These are phyloP conservation scores for Lycium barbarum DNA, from an alignment of 257 asterid species.

Conservation along the genomic window DNA sequence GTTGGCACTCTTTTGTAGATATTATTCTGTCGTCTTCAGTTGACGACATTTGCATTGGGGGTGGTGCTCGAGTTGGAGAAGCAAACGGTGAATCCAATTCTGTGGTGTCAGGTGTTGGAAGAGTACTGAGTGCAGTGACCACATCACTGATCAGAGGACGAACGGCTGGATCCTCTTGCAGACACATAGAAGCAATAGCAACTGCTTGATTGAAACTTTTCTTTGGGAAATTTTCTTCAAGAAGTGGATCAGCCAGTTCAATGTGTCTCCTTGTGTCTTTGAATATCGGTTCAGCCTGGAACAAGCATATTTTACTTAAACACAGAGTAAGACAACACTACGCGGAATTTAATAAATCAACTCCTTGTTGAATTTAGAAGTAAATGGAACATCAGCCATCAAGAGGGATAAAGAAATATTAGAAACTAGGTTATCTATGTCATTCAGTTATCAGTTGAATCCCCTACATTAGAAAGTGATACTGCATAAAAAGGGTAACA, in stretches of 20 bases:
- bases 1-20: conserved; percentile 52
- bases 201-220: conserved; percentile 78
- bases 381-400: no score
- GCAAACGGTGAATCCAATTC: conserved; percentile 32
- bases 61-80: conserved; percentile 35
- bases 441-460: conserved; percentile 6
- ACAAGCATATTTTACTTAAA: conserved; percentile 16
- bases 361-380: not conserved
- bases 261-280: conserved; percentile 59
- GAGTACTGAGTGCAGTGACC: conserved; percentile 84
- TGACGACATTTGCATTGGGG: not conserved
- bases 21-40: conserved; percentile 11
- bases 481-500: not conserved
- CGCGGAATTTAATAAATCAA: not conserved
- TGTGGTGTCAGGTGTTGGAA: conserved; percentile 51
- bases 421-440: not conserved
- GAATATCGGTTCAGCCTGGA: conserved; percentile 71
- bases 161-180: conserved; percentile 65
- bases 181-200: conserved; percentile 83
- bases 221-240: conserved; percentile 59
- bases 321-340: not conserved
- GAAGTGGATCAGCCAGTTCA: conserved; percentile 75
- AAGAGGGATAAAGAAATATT: not conserved
- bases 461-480: not conserved
- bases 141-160: conserved; percentile 86